A percentile compares a stretch with the other conserved stretches of the same genome.
Conservation (phyloP, 169 alveolate genomes). For the Cytauxzoon felis region DNA sequence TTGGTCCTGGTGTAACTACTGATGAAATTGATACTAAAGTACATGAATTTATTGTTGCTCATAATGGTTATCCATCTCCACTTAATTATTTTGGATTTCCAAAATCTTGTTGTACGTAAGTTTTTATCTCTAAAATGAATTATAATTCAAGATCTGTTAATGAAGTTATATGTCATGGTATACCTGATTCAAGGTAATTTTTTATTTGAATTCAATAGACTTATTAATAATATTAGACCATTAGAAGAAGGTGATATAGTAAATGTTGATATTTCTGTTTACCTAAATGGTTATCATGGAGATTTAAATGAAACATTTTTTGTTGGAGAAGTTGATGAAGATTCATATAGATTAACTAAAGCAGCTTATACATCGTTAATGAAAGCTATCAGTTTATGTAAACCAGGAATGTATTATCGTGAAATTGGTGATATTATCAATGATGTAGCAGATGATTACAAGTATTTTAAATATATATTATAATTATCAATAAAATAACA, state of each 20-base stretch:
- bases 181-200: constrained; percentile 91
- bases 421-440: constrained; percentile 92
- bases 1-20: constrained; percentile 92
- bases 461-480: constrained; percentile 14
- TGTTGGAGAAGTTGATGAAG: constrained; percentile 91
- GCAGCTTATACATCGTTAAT: constrained; percentile 86
- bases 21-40: constrained; percentile 93
- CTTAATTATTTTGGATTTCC: constrained; percentile 94
- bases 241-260: constrained; percentile 92
- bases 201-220: constrained; percentile 87
- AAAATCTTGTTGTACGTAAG: constrained; percentile 90
- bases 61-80: constrained; percentile 98
- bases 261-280: constrained; percentile 93
- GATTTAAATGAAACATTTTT: constrained; percentile 94
- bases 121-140: neutral
- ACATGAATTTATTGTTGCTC: constrained; percentile 87
- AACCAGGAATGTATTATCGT: constrained; percentile 95
- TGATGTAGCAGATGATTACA: constrained; percentile 76
- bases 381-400: constrained; percentile 86
- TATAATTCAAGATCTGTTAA: constrained; percentile 81
- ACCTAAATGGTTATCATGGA: constrained; percentile 91
- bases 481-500: constrained; percentile 10
- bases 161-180: constrained; percentile 99
- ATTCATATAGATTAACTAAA: constrained; percentile 81
- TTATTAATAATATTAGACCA: constrained; percentile 69